Evolutionary conservation across 108 stramenopile genomes (phyloP).

Genomic region (Epithemia pelagica): DNA sequence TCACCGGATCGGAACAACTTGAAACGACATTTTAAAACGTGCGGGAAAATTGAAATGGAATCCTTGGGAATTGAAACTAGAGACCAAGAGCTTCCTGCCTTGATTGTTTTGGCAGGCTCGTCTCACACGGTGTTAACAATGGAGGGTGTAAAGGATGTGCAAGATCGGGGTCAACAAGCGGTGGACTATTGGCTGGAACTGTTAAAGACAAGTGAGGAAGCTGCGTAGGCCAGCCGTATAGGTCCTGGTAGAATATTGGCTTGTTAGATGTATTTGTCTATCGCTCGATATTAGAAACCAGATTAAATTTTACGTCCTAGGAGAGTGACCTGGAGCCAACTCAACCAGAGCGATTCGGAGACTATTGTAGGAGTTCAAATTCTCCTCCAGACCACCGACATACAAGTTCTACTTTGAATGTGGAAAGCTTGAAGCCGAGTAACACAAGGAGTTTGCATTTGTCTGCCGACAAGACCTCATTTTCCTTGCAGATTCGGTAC

Average conservation of each 20-base stretch:
- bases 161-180: slow-evolving; percentile 26
- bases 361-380: slow-evolving; percentile 27
- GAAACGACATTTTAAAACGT: slow-evolving; percentile 49
- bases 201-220: slow-evolving; percentile 3
- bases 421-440: slow-evolving; percentile 74
- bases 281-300: too few relatives aligned
- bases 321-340: too few relatives aligned
- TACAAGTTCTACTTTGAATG: slow-evolving; percentile 70
- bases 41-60: slow-evolving; percentile 42
- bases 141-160: slow-evolving; percentile 44
- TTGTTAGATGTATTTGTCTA: too few relatives aligned
- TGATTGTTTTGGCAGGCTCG: slow-evolving; percentile 48
- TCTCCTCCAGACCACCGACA: slow-evolving; percentile 75
- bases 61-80: slow-evolving; percentile 37
- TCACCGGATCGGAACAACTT: slow-evolving; percentile 35
- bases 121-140: slow-evolving; percentile 44
- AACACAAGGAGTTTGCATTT: slow-evolving; percentile 88
- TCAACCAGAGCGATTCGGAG: too few relatives aligned
- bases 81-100: slow-evolving; percentile 54
- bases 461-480: slow-evolving; percentile 77
- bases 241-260: too few relatives aligned
- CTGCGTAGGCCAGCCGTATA: too few relatives aligned
- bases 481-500: slow-evolving; percentile 80
- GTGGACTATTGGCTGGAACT: slow-evolving; percentile 32
- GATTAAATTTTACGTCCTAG: too few relatives aligned